Evolutionary conservation across 2,329 filamentous ascomycete genomes (phyloP).

Genomic region (Alternaria longipes): DNA sequence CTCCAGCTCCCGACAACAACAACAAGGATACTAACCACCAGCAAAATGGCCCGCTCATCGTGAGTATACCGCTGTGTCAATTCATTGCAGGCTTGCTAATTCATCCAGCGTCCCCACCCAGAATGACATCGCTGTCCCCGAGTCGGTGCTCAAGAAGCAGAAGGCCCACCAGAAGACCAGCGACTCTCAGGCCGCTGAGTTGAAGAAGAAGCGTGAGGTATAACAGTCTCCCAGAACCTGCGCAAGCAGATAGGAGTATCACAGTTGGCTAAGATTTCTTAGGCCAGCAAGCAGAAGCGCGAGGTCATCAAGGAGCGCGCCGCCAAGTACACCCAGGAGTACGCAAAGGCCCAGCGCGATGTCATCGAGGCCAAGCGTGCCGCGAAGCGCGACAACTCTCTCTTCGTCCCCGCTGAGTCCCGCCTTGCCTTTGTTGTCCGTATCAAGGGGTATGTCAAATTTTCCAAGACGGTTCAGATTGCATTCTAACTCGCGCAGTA

Average conservation of each 20-base stretch:
- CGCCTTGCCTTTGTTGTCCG: slow-evolving; percentile 98
- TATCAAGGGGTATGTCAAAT: slow-evolving; percentile 84
- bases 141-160: slow-evolving; percentile 99
- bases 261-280: slow-evolving; percentile 54
- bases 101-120: slow-evolving; percentile 80
- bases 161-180: slow-evolving; percentile 99
- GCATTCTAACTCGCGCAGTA: slow-evolving; percentile 66
- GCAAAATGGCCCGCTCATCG: slow-evolving; percentile 50
- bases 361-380: slow-evolving; percentile 92
- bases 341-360: slow-evolving; percentile 95
- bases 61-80: slow-evolving; percentile 26
- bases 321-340: slow-evolving; percentile 99
- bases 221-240: slow-evolving; percentile 57
- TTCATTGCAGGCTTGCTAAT: slow-evolving; percentile 1
- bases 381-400: slow-evolving; percentile 90
- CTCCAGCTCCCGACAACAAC: slow-evolving; percentile 41
- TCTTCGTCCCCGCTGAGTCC: slow-evolving; percentile 94
- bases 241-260: slow-evolving; percentile 49
- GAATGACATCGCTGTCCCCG: slow-evolving; percentile 96
- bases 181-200: slow-evolving; percentile 81
- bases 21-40: slow-evolving; percentile 48
- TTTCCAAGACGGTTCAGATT: background rate
- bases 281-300: slow-evolving; percentile 99
- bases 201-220: slow-evolving; percentile 94
- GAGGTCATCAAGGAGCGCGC: slow-evolving; percentile 99